These are phyloP conservation scores for Botrytis squamosa DNA, from an alignment of 2,329 filamentous ascomycete genomes.

Conservation along the genomic window DNA sequence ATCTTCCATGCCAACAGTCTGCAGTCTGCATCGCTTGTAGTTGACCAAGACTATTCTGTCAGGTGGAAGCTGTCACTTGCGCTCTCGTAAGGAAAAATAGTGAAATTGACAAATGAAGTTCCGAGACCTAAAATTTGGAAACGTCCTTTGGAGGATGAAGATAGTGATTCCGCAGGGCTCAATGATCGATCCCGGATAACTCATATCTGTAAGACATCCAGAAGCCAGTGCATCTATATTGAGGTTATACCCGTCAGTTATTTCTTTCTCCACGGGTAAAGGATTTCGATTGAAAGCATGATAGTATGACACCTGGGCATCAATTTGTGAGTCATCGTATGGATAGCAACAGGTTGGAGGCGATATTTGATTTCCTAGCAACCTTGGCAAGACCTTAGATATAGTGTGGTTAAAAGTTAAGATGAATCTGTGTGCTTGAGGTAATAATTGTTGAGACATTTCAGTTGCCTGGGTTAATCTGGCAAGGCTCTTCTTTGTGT, in stretches of 20 bases:
- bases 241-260: neutral
- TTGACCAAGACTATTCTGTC: neutral
- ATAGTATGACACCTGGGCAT: too few relatives aligned
- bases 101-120: neutral
- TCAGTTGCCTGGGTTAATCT: neutral
- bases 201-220: neutral
- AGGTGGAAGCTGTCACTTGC: neutral
- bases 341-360: neutral
- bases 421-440: too few relatives aligned
- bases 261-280: neutral
- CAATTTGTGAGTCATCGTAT: neutral
- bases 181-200: neutral
- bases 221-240: neutral
- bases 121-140: neutral
- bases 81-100: neutral
- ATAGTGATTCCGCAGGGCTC: neutral
- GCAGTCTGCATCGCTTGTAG: neutral
- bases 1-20: neutral
- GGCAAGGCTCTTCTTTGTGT: neutral
- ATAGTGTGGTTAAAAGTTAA: neutral
- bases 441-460: neutral
- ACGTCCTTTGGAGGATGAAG: neutral
- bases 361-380: neutral
- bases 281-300: neutral
- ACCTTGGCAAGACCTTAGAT: neutral